Base-by-base conservation (phyloP, 148 eudicot genomes). In the Selenicereus undatus region DNA sequence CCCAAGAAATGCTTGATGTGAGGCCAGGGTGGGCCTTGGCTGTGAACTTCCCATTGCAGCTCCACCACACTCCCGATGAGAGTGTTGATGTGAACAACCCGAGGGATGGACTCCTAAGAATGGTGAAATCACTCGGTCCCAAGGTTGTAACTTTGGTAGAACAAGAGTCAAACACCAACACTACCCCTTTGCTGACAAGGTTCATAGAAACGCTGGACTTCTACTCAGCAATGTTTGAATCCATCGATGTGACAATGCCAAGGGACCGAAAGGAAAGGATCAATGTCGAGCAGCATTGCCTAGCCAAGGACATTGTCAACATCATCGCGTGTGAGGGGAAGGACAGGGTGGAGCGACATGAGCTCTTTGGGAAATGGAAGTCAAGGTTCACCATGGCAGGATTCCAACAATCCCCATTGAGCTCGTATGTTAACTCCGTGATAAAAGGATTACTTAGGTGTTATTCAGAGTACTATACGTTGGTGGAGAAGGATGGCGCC, bases 31-130 rank as follows among this genome's bases (percentile, higher is more conserved):
- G 93, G 87, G 98, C 93, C 5, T 76, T 95, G 83, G 98, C 95
- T 0, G 97, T 95, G 83, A 93, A 93, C 76, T 93, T 95, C 78
- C 96, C 98, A 0, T 85, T 93, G 5, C 93, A 90, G 83, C 97
- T 95, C 27, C 98, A 95, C 88, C 98, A 95, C 84, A 93, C 94
- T 0, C 97, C 98, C 0, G 98, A 95, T 56, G 98, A 95, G 89
- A 95, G 98, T 65, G 98, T 95, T 0, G 93, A 91, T 30, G 90
- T 93, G 78, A 86, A 86, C 76, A 95, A 95, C 75, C 98, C 97
- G 0, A 83, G 98, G 54, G 98, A 95, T 18, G 93, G 84, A 72
- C 93, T 91, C 27, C 74, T 95, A 10, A 88, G 98, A 76, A 86
- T 91, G 90, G 87, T 91, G 73, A 95, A 88, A 81, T 93, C 96